Evolutionary conservation across 192 early-diverging fungal genomes (phyloP), one percentile per base, ranked within the genome.

Genomic region (Entomortierella parvispora): DNA sequence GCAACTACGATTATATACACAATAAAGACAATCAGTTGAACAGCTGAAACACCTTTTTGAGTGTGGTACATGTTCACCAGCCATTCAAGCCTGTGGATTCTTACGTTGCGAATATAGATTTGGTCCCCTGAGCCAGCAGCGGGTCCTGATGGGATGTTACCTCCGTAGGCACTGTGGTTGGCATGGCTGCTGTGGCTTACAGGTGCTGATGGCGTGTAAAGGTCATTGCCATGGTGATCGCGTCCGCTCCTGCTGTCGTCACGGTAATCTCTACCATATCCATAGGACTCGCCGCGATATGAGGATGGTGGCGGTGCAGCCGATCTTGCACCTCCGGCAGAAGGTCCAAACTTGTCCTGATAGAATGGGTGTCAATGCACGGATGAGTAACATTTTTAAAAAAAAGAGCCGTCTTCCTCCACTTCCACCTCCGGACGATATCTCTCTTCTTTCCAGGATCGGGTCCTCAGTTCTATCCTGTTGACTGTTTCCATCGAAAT

Each of bases 1-100:
- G 83, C 20, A 87, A 45, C 85, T 87, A 58, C 61, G 40, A n/a
- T 65, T 5, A 25, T 54, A 54, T 18, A n/a, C 2, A 28, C 49
- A 3, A 55, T 33, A 42, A 37, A 32, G 20, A 18, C 23, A 45
- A 54, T n/a, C 4, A 18, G 15, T 18, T 29, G 48, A 40, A 0
- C n/a, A n/a, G n/a, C n/a, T n/a, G n/a, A n/a, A n/a, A n/a, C n/a
- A n/a, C n/a, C n/a, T n/a, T n/a, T n/a, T 0, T 37, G 26, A 10
- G 2, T 62, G 12, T 20, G 54, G 18, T 12, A 40, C 32, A 32
- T 25, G 15, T 9, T 4, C 50, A 31, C 6, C 25, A 47, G n/a
- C n/a, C n/a, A n/a, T n/a, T n/a, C n/a, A 5, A 40, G 37, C 12
- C 37, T 40, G 7, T 4, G 5, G 25, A 25, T 5, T 25, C 62